Conservation (phyloP, 2,329 filamentous ascomycete genomes). For the Dryadomyces quercus-mongolicae region DNA sequence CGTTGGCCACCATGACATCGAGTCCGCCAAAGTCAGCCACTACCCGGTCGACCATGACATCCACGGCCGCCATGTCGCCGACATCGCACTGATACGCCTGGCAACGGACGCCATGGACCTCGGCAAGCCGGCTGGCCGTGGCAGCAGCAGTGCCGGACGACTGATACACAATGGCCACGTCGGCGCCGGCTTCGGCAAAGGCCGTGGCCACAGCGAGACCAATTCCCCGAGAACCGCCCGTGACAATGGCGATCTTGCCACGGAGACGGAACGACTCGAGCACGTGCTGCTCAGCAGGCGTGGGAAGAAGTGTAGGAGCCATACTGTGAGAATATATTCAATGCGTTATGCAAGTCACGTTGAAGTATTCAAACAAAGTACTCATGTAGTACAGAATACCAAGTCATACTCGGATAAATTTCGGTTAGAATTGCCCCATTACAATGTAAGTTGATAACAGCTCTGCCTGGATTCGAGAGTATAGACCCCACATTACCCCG, state of each 20-base stretch:
- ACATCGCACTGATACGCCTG: conserved; percentile 50
- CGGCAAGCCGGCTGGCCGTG: conserved; percentile 15
- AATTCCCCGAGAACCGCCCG: conserved; percentile 69
- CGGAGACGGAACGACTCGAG: conserved; percentile 55
- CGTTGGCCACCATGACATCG: conserved; percentile 69
- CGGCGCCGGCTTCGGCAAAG: conserved; percentile 5
- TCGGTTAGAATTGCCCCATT: too few relatives aligned
- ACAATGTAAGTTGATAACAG: too few relatives aligned
- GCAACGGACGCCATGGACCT: neutral
- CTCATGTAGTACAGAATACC: too few relatives aligned
- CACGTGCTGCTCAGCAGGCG: too few relatives aligned
- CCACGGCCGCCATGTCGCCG: conserved; percentile 37
- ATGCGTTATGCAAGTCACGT: too few relatives aligned
- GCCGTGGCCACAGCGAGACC: conserved; percentile 71
- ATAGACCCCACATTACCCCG: too few relatives aligned
- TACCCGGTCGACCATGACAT: conserved; percentile 35
- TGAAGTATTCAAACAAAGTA: too few relatives aligned
- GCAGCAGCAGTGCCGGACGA: conserved; percentile 15
- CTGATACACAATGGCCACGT: conserved; percentile 4
- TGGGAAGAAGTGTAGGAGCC: too few relatives aligned
- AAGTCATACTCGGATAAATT: too few relatives aligned
- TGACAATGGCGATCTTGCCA: conserved; percentile 75
- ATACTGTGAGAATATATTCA: too few relatives aligned
- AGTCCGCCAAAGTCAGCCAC: conserved; percentile 54
- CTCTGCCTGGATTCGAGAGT: too few relatives aligned